phyloP scores from a whole-genome alignment of 345 rosid genomes.

The Isatis tinctoria region DNA sequence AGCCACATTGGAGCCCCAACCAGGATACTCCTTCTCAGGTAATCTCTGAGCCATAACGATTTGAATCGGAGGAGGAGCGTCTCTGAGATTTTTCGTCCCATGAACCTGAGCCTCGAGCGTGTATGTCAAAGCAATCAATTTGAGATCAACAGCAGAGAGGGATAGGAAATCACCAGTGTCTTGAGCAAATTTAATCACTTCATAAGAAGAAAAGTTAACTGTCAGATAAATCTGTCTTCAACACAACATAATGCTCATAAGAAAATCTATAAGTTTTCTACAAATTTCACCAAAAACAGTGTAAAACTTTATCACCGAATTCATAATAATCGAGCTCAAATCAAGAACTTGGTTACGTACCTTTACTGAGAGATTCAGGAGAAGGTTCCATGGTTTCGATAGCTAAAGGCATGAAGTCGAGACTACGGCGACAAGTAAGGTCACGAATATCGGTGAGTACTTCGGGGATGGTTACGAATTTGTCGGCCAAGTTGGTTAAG shows the following conservation, averaged over 20 bases:
- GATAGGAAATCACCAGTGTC: slow-evolving; percentile 92
- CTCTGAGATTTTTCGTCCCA: slow-evolving; percentile 69
- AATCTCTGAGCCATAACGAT: slow-evolving; percentile 69
- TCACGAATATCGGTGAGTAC: slow-evolving; percentile 85
- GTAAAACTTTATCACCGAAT: no score
- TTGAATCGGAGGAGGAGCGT: slow-evolving; percentile 76
- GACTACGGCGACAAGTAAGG: slow-evolving; percentile 81
- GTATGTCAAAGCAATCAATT: slow-evolving; percentile 75
- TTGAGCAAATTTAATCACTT: slow-evolving; percentile 77
- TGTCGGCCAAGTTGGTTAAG: slow-evolving; percentile 55
- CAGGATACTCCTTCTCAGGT: slow-evolving; percentile 85
- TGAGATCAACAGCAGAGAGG: slow-evolving; percentile 84
- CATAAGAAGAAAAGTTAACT: not conserved
- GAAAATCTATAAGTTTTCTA: no score
- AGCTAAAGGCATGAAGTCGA: slow-evolving; percentile 60
- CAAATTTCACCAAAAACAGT: no score
- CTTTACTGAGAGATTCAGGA: slow-evolving; percentile 74
- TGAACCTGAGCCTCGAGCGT: slow-evolving; percentile 79
- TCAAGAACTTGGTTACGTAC: slow-evolving; percentile 29
- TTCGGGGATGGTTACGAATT: slow-evolving; percentile 79
- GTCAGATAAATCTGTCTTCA: not conserved
- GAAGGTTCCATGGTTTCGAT: slow-evolving; percentile 84
- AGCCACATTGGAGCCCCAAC: slow-evolving; percentile 94
- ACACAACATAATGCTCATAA: no score
- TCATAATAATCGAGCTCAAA: not conserved